phyloP scores from a whole-genome alignment of 2,329 filamentous ascomycete species.

The Monosporascus sp. region DNA sequence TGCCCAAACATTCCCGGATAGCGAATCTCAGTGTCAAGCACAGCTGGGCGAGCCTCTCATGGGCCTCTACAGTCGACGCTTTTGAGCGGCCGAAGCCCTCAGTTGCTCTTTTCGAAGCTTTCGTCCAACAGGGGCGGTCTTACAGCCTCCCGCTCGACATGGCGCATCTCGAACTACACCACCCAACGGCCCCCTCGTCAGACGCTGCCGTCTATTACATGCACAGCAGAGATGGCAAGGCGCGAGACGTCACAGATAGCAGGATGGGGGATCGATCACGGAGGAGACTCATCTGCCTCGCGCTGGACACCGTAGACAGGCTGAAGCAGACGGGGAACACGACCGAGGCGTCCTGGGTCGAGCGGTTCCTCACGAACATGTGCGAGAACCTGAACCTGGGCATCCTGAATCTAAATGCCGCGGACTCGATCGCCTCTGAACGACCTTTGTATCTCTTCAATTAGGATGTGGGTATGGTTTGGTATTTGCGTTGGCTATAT shows the following conservation, averaged over 20 bases:
- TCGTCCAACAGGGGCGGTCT: conserved; percentile 41
- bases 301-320: conserved; percentile 19
- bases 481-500: neutral
- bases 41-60: conserved; percentile 45
- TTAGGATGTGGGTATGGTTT: conserved; percentile 1
- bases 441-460: conserved; percentile 5
- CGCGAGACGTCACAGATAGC: neutral
- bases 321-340: conserved; percentile 17
- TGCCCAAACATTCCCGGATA: conserved; percentile 28
- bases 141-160: conserved; percentile 38
- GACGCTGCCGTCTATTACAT: conserved; percentile 44
- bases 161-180: conserved; percentile 50
- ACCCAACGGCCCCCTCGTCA: conserved; percentile 46
- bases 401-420: conserved; percentile 9
- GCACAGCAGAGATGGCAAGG: conserved; percentile 8
- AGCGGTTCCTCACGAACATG: conserved; percentile 14
- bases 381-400: conserved; percentile 13
- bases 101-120: conserved; percentile 45
- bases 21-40: conserved; percentile 32
- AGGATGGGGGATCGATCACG: neutral
- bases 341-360: conserved; percentile 20
- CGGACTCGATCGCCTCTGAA: conserved; percentile 7
- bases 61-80: conserved; percentile 47
- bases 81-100: conserved; percentile 41
- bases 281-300: conserved; percentile 14